Base-by-base conservation (phyloP, 2,329 filamentous ascomycete genomes). In the Cordyceps javanica region DNA sequence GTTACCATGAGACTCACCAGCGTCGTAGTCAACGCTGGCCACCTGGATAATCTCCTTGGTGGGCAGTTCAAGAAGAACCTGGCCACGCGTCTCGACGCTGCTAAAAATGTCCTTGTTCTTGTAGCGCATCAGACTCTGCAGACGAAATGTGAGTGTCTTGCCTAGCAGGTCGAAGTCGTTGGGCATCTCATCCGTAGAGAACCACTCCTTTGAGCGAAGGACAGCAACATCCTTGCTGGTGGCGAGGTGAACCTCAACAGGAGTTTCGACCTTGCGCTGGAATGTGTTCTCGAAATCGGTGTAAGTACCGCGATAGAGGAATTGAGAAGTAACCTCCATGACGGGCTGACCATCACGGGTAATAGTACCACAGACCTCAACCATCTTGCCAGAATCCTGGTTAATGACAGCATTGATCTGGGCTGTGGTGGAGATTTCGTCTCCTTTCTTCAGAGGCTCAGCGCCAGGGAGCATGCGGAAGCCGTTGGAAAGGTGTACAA, bases 261-360 rank as follows among this genome's bases (percentile, higher is more conserved):
- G 92, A 1, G 90, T 96, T 77, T 99, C 94, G 7, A 87, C 84
- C 82, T 97, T 97, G 70, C 94, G 89, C 77, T 97, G 92, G 86
- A 99, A 99, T 7, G 95, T 99, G 77, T 96, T 99, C 76, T 97
- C 89, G 66, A 85, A 99, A 73, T 99, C 95, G 57, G 83, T 89
- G 76, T 99, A 99, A 30, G 82, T 81, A 58, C 94, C 94, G 51
- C 95, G 88, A 80, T 99, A 99, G 67, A 99, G 74, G 82, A 99
- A 99, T 73, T 99, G 94, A 61, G 91, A 97, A 13, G 92, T 97
- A 28, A 99, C 94, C 70, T 99, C 91, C 94, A 99, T 99, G 62
- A 99, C 91, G 6, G 91, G 81, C 71, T 89, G 74, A 26, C 88
- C 88, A 55, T 92, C 85, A 44, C 94, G 88, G 55, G 83, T 88